Conservation (phyloP, 805 yeast species). For the Schwanniomyces vanrijiae region DNA sequence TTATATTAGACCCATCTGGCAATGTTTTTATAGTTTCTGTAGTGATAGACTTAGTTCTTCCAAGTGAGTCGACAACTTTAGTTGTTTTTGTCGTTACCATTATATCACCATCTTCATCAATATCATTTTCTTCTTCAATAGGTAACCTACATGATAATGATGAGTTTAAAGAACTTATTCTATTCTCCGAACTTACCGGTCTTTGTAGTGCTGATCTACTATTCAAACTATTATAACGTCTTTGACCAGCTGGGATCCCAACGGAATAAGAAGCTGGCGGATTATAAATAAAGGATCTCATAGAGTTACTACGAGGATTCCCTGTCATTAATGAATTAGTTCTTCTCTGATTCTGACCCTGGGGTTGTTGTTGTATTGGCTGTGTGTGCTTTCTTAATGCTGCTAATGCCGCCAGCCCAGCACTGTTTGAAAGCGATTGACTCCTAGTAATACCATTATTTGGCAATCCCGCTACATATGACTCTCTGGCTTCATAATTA, state of each 20-base stretch:
- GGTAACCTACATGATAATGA: neutral
- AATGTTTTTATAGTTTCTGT: conserved; percentile 12
- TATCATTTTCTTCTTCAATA: conserved; percentile 12
- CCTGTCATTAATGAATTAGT: conserved; percentile 20
- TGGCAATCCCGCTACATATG: conserved; percentile 20
- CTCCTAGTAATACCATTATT: conserved; percentile 15
- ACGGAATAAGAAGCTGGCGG: conserved; percentile 40
- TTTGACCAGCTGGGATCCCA: conserved; percentile 20
- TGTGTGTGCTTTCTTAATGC: conserved; percentile 36
- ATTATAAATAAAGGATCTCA: conserved; percentile 35
- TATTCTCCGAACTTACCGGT: conserved; percentile 2
- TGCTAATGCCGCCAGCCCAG: conserved; percentile 43
- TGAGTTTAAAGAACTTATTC: conserved; percentile 13
- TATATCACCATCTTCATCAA: conserved; percentile 20
- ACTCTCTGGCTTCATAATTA: conserved; percentile 20
- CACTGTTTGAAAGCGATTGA: conserved; percentile 28
- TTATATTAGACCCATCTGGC: conserved; percentile 44
- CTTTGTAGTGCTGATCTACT: conserved; percentile 1
- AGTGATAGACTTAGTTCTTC: conserved; percentile 28
- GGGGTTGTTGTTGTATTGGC: conserved; percentile 8
- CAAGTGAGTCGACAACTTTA: conserved; percentile 38
- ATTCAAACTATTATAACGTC: neutral
- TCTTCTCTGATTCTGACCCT: conserved; percentile 7
- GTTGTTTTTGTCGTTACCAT: conserved; percentile 43
- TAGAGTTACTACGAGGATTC: conserved; percentile 27